Conservation (phyloP, 805 yeast species). For the Wickerhamiella nectarea region DNA sequence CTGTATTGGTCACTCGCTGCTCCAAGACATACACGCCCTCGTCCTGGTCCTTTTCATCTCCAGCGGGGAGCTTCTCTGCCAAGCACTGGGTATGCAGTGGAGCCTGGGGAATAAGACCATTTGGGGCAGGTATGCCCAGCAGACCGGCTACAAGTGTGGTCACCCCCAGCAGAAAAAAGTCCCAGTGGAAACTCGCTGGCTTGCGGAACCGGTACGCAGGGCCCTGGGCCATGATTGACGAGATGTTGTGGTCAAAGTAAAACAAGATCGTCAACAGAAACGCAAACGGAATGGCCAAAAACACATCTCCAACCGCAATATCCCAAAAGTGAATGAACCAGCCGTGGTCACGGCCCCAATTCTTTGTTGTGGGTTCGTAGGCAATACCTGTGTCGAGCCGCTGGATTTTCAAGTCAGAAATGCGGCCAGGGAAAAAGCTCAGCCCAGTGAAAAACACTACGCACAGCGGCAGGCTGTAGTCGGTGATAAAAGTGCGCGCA, state of each 20-base stretch:
- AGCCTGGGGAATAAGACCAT: slow-evolving; percentile 94
- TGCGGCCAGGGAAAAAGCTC: slow-evolving; percentile 75
- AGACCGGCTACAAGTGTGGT: slow-evolving; percentile 81
- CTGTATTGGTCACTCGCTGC: slow-evolving; percentile 72
- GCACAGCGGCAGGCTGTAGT: slow-evolving; percentile 71
- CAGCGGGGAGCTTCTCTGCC: slow-evolving; percentile 13
- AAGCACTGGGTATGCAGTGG: slow-evolving; percentile 80
- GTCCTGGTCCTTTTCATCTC: slow-evolving; percentile 14
- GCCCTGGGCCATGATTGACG: slow-evolving; percentile 84
- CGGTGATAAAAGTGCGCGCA: slow-evolving; percentile 59
- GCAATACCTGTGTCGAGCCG: slow-evolving; percentile 57
- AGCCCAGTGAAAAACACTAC: slow-evolving; percentile 89
- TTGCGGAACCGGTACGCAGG: slow-evolving; percentile 66
- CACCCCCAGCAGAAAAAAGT: slow-evolving; percentile 67
- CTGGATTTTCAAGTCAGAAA: slow-evolving; percentile 43
- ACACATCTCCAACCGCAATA: slow-evolving; percentile 58
- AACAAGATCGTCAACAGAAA: slow-evolving; percentile 68
- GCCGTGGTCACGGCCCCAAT: slow-evolving; percentile 33
- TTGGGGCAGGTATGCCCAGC: slow-evolving; percentile 88
- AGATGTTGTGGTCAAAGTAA: slow-evolving; percentile 91
- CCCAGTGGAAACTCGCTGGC: slow-evolving; percentile 89
- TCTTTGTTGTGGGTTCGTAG: slow-evolving; percentile 51
- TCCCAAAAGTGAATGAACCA: slow-evolving; percentile 77
- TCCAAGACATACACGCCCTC: slow-evolving; percentile 51
- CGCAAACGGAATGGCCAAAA: slow-evolving; percentile 88